A percentile compares a stretch with the other conserved stretches of the same genome.
Evolutionary conservation across 139 green algal genomes (phyloP).

Genomic region (Zygnema cylindricum): DNA sequence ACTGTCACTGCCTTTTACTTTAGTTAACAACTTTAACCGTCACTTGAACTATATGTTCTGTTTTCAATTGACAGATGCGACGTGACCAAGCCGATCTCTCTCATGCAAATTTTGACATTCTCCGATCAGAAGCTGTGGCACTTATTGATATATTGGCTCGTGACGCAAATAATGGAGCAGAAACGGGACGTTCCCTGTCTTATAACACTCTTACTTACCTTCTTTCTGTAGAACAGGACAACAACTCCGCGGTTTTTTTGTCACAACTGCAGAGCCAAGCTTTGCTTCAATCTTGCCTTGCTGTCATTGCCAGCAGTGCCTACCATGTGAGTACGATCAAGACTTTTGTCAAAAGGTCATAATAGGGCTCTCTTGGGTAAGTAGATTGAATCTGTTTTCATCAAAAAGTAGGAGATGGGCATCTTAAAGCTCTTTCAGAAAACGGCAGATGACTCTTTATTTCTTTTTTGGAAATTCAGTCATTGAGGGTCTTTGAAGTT

Average conservation of each 20-base stretch:
- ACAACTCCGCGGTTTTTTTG: neutral
- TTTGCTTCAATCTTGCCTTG: neutral
- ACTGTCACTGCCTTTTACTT: too few relatives aligned
- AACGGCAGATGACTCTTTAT: too few relatives aligned
- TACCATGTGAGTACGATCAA: neutral
- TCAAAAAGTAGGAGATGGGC: too few relatives aligned
- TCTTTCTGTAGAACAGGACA: neutral
- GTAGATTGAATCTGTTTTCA: too few relatives aligned
- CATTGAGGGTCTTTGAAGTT: too few relatives aligned
- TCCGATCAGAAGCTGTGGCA: neutral
- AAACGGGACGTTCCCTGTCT: neutral
- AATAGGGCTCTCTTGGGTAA: too few relatives aligned
- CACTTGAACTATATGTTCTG: neutral
- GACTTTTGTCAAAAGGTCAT: too few relatives aligned
- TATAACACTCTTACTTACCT: neutral
- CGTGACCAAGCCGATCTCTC: neutral
- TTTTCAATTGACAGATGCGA: neutral
- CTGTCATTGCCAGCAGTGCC: neutral
- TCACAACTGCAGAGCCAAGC: neutral
- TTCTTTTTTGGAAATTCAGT: too few relatives aligned
- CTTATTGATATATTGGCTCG: neutral
- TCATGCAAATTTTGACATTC: neutral
- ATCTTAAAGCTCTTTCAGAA: too few relatives aligned
- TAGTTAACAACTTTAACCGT: too few relatives aligned
- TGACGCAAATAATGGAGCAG: neutral